Percentiles rank a stretch among this genome's conserved stretches.
Evolutionary conservation across 2,329 filamentous ascomycete genomes (phyloP).

Genomic region (Mollisiaceae sp.): DNA sequence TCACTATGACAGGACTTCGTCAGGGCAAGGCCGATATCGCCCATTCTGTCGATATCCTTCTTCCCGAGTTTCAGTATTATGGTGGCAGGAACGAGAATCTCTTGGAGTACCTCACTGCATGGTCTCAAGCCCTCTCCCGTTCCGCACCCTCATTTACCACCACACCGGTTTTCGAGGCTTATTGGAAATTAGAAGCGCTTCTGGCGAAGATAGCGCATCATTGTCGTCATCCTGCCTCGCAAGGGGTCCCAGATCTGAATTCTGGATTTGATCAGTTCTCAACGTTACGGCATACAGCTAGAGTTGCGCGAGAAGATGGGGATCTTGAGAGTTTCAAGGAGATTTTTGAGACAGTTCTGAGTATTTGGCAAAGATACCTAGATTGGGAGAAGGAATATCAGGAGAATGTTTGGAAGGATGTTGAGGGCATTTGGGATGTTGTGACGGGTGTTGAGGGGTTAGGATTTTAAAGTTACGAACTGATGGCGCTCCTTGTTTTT

Average conservation of each 20-base stretch:
- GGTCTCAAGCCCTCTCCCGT: not conserved
- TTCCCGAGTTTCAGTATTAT: not conserved
- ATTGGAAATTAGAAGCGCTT: constrained; percentile 12
- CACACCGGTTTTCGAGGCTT: constrained; percentile 2
- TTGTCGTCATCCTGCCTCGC: not conserved
- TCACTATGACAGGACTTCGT: not conserved
- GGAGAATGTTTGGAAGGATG: not conserved
- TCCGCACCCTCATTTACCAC: not conserved
- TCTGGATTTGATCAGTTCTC: not conserved
- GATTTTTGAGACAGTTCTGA: not conserved
- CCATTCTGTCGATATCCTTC: not conserved
- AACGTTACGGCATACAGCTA: not conserved
- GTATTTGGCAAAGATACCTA: constrained; percentile 1
- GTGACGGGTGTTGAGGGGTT: not conserved
- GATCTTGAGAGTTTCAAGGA: not conserved
- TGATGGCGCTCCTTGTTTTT: not conserved
- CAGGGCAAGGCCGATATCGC: not conserved
- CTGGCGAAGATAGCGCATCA: not conserved
- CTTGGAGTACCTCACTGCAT: not conserved
- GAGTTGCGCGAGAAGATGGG: constrained; percentile 3
- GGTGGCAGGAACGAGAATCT: not conserved
- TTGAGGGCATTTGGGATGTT: not conserved
- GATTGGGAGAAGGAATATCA: constrained; percentile 1
- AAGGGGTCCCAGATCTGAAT: not conserved
- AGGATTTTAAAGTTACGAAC: not conserved